Base-by-base conservation (phyloP, 371 early-diverging fungal genomes). In the Mucor piriformis region DNA sequence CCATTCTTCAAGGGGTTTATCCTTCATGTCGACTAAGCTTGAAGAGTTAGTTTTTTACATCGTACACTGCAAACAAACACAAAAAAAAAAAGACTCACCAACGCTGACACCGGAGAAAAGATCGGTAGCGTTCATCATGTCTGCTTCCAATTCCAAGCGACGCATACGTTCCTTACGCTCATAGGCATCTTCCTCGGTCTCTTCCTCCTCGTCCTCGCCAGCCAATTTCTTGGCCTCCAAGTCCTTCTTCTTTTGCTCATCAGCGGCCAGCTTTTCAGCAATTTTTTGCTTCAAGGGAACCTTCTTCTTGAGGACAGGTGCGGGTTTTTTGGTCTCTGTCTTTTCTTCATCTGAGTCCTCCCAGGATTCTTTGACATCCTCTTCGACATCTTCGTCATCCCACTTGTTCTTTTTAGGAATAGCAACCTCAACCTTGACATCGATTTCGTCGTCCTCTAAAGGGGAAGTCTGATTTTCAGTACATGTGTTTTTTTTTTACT, bases 361-460 rank as follows among this genome's bases (percentile, higher is more conserved):
- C 91, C 90, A 93, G 32, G 83, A 76, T 46, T 87, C 91, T 76
- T 88, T 77, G 32, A 81, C 83, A 53, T 87, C 84, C 15, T 91
- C 92, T 24, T 89, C 89, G 5, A 71, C 88, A 63, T 93, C 93
- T 59, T 95, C 95, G 65, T 92, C 93, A 46, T 88, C 92, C 93
- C 93, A 93, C 53, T 79, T 67, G 64, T 83, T 81, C 73, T 83
- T 88, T 46, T 72, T 70, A 20, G 69, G 69, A 35, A 62, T 43
- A n/a, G 55, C 62, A 29, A 71, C 43, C 4, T 64, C 44, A 50
- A 73, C 67, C 23, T 73, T 60, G 20, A 70, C 52, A 18, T 76
- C 73, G 48, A 66, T 34, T 46, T 40, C 57, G 54, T 78, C 74
- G 43, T 72, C 72, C 58, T 77, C 75, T 73, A 51, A 27, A 27